Percentiles rank a stretch among this genome's conserved stretches.
phyloP scores from a whole-genome alignment of 371 early-diverging fungal species.

The Mucor piriformis region DNA sequence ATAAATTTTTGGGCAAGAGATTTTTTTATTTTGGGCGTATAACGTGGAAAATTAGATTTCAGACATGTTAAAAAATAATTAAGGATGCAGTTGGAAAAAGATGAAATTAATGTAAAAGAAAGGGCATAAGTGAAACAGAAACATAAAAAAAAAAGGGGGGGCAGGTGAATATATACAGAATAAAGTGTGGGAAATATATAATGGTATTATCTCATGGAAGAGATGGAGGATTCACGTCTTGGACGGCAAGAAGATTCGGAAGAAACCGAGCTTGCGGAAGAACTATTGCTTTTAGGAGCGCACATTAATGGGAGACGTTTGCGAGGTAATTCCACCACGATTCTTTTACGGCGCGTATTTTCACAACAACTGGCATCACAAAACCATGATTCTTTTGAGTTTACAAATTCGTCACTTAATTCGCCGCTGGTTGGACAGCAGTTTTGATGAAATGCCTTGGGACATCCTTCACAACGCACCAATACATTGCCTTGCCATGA shows the following conservation, averaged over 20 bases:
- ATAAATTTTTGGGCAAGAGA: background rate
- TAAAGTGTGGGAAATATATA: background rate
- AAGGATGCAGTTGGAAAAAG: background rate
- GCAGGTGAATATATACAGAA: background rate
- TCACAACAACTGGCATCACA: conserved; percentile 74
- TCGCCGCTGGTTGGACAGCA: conserved; percentile 54
- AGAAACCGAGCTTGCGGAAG: background rate
- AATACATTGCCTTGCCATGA: conserved; percentile 69
- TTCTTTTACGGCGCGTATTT: conserved; percentile 60
- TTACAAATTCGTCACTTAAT: conserved; percentile 54
- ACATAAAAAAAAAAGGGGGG: background rate
- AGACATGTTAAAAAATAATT: background rate
- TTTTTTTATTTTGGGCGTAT: background rate
- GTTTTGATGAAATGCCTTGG: conserved; percentile 78
- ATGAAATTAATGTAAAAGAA: background rate
- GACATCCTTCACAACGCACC: conserved; percentile 87
- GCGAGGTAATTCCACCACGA: conserved; percentile 67
- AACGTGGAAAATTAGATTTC: background rate
- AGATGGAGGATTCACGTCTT: conserved; percentile 1
- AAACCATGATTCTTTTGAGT: conserved; percentile 64
- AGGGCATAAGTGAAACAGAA: background rate
- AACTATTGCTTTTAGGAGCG: conserved; percentile 47
- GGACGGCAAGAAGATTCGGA: background rate
- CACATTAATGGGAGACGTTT: conserved; percentile 75
- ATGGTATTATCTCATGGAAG: background rate